Base-by-base conservation (phyloP, 2,329 filamentous ascomycete genomes). In the Sclerotinia sclerotiorum region DNA sequence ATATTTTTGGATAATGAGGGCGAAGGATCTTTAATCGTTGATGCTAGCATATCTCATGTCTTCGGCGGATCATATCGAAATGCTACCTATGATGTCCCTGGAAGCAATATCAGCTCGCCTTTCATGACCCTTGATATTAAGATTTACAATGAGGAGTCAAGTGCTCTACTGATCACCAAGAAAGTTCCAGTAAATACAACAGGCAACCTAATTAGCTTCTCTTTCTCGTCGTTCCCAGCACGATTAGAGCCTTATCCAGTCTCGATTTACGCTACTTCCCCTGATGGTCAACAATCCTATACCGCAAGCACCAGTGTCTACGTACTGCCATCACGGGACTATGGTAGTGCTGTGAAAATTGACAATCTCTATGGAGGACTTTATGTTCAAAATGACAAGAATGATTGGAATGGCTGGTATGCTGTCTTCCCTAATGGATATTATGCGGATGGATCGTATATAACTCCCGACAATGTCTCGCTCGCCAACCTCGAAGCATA, bases 281-380 rank as follows among this genome's bases (percentile, higher is more conserved):
- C 73, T 5, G 72, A 79, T 68, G 74, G 75, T 5, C 68, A 77
- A 46, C 75, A 78, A 56, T 77, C 74, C 0, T 83, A 78, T 70
- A 78, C 72, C 3, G 77, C 78, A 1, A 77, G 69, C 3, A 79
- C 80, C 0, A 69, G 76, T 51, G 66, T 84, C 7, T 80, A 78
- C 65, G 73, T 81, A 46, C 75, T 84, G 0, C 82, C 82, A 3
- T 79, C 80, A 5, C 79, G 78, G 5, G 77, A 79, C 61, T 77
- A 76, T 39, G 82, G 82, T 42, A 83, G 80, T 68, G 79, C 80
- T 5, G 80, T 81, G 6, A 82, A 81, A 69, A 76, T 84, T 5
- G 83, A 84, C 68, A 80, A 79, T 66, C 76, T 84, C 0, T 78
- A 81, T 69, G 82, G 82, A 21, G 82, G 81, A 8, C 77, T 84